Evolutionary conservation across 306 rosid genomes (phyloP), one percentile per base, ranked within the genome.

Genomic region (Pueraria montana): DNA sequence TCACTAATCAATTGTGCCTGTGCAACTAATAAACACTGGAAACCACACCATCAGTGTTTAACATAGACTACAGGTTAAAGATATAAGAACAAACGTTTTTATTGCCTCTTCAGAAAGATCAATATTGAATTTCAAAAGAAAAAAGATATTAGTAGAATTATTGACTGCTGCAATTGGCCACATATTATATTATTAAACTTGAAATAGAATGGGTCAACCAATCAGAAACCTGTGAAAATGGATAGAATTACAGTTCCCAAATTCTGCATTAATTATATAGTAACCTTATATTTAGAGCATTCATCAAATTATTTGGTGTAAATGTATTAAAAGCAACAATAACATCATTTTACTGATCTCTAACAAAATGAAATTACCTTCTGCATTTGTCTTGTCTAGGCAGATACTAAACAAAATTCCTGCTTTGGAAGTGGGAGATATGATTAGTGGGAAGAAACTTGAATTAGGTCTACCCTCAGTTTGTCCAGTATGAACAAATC

Each of bases 341-440:
- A 65, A 48, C 70, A 75, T 75, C 63, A 18, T 78, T 79, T 64
- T 73, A 79, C 65, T 45, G 61, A 79, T 61, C 73, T 52, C 49
- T 8, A 32, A 53, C 32, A 72, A 74, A 82, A 78, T 52, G 46
- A 24, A 61, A 59, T 83, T 90, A 96, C 99, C 99, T 89, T 88
- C 97, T 30, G 71, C 61, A 71, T 79, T 82, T 80, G 86, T 79
- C 87, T 90, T 94, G 74, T 88, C 95, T 27, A 96, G 89, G 89
- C 91, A 81, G 85, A 96, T 92, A 67, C 92, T 92, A 89, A 96
- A 96, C 76, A 96, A 82, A 72, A 96, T 89, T 81, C 97, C 98
- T 46, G 95, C 98, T 78, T 86, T 94, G 83, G 98, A 94, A 87
- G 88, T 80, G 45, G 98, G 94, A 66, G 99, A 91, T 83, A 92